Base-by-base conservation (phyloP, 768 basidiomycete genomes). In the Leucosporidium yakuticum region DNA sequence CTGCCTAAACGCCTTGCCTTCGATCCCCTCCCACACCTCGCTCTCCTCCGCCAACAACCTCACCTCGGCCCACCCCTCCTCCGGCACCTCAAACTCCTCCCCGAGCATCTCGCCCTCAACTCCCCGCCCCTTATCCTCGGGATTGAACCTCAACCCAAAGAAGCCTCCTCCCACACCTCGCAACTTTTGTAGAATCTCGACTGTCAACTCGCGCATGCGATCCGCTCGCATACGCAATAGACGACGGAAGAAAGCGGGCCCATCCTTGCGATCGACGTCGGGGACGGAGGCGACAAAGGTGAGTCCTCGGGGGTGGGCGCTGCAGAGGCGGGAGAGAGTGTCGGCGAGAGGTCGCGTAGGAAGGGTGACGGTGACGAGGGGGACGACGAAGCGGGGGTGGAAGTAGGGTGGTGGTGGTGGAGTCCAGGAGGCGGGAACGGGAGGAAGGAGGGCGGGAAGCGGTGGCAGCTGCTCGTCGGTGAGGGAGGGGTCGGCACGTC, bases 261-360 rank as follows among this genome's bases (percentile, higher is more conserved):
- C 75, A 71, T 76, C 76, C 60, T 80, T 81, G 49, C 79, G 76
- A 64, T 81, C 81, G 21, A 78, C 77, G 47, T 70, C 44, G 12
- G 70, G 60, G 60, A 82, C 69, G 17, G 73, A 69, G 15, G 79
- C 73, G 67, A 79, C 78, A 74, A 77, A 83, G 6, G 81, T 76
- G 12, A 77, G 62, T 6, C 82, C 83, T 11, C 78, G 78, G 14
- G 74, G 51, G 21, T 76, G 74, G 7, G 74, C 74, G 53, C 74
- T 77, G 49, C 77, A 73, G 27, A 81, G 77, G 17, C 81, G 79
- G 8, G 76, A 62, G 34, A 82, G 47, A 53, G 78, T 76, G 14
- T 76, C 58, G 5, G 80, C 81, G 39, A 83, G 75, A 0, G 82
- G 81, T 23, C 82, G 81, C 12, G 81, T 83, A 14, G 81, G 78